Evolutionary conservation across 2,329 filamentous ascomycete species (phyloP).

Genomic region (Aspergillus pseudoglaucus): DNA sequence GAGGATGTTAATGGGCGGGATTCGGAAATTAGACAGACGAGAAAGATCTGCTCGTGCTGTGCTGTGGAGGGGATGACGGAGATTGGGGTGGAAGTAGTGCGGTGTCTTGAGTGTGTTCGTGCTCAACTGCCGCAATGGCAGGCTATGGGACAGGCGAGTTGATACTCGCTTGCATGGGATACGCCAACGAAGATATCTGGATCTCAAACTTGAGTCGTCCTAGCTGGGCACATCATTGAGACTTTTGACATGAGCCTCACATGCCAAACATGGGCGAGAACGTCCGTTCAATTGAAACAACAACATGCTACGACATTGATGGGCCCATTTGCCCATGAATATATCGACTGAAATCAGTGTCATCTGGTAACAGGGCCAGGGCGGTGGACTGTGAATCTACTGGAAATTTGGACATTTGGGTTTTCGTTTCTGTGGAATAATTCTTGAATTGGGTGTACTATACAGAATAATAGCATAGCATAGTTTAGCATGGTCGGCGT

Average conservation of each 20-base stretch:
- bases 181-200: too few species aligned
- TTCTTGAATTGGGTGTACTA: not conserved
- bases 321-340: too few species aligned
- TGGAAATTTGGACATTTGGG: not conserved
- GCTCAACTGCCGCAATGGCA: conserved; percentile 12
- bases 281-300: too few species aligned
- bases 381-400: not conserved
- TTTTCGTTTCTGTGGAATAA: not conserved
- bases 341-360: not conserved
- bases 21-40: conserved; percentile 7
- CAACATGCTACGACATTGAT: too few species aligned
- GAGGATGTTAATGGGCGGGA: not conserved
- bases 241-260: too few species aligned
- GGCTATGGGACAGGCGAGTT: conserved; percentile 1
- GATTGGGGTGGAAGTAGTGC: conserved; percentile 29
- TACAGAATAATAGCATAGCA: not conserved
- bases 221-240: too few species aligned
- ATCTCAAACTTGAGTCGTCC: not conserved
- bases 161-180: not conserved
- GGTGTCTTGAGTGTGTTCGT: conserved; percentile 32
- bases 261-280: too few species aligned
- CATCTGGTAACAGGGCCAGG: not conserved
- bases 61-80: conserved; percentile 35
- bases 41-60: conserved; percentile 36
- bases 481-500: not conserved